phyloP scores from a whole-genome alignment of 2,329 filamentous ascomycete genomes.

The Xylaria hypoxylon region DNA sequence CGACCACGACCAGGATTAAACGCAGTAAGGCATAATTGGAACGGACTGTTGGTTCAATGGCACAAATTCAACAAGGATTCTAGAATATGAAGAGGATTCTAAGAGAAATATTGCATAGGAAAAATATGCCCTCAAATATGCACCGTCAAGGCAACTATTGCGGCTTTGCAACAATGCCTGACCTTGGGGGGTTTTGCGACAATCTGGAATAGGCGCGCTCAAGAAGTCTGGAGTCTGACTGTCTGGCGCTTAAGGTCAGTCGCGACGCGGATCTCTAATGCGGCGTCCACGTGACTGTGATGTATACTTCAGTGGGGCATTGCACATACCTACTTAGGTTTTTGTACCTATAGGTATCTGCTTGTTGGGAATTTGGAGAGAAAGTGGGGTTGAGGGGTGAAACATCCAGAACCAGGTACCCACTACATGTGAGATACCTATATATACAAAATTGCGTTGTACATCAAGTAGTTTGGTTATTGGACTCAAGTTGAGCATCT shows the following conservation, averaged over 20 bases:
- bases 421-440: no score
- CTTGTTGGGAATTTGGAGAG: neutral
- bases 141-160: neutral
- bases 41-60: neutral
- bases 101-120: neutral
- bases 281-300: slow-evolving; percentile 6
- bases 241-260: neutral
- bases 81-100: slow-evolving; percentile 1
- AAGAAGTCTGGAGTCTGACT: neutral
- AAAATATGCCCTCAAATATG: neutral
- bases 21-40: slow-evolving; percentile 22
- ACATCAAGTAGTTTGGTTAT: no score
- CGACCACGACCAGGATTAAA: slow-evolving; percentile 6
- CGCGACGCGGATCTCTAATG: slow-evolving; percentile 8
- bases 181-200: neutral
- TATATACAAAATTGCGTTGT: no score
- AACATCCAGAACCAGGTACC: neutral
- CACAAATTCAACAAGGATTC: slow-evolving; percentile 2
- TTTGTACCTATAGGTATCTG: neutral
- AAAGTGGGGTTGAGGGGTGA: slow-evolving; percentile 17
- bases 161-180: slow-evolving; percentile 11
- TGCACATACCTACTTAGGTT: no score
- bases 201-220: slow-evolving; percentile 4
- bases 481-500: no score
- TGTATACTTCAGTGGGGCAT: neutral